These are phyloP conservation scores for Scutellaria barbata DNA, from an alignment of 257 asterid species.

Conservation along the genomic window DNA sequence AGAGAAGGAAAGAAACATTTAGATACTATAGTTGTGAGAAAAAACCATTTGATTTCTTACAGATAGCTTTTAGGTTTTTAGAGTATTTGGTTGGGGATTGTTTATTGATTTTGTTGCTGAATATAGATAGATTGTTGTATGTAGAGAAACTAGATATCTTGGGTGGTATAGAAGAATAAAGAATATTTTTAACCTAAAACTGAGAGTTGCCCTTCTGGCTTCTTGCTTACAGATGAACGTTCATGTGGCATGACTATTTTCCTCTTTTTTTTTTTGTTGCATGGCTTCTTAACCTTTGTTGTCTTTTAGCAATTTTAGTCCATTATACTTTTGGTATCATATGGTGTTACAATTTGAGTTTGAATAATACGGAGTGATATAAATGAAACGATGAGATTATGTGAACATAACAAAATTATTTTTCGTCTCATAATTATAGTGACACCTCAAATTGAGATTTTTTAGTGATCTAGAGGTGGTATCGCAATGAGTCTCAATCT, in stretches of 20 bases:
- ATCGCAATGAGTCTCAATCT: too few species aligned
- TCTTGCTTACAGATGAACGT: background rate
- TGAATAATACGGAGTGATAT: too few species aligned
- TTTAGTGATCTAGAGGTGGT: too few species aligned
- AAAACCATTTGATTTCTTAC: conserved; percentile 47
- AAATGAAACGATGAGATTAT: too few species aligned
- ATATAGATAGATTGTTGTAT: conserved; percentile 34
- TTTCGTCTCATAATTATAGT: too few species aligned
- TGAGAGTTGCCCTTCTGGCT: background rate
- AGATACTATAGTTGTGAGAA: conserved; percentile 37
- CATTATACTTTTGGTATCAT: too few species aligned
- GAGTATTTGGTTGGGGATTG: conserved; percentile 49
- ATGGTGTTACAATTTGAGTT: too few species aligned
- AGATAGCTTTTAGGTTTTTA: background rate
- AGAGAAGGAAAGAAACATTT: conserved; percentile 31
- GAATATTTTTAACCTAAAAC: background rate
- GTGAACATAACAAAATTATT: too few species aligned
- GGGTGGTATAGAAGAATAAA: conserved; percentile 49
- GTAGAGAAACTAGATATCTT: background rate
- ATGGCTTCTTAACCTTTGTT: too few species aligned
- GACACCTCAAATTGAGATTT: too few species aligned
- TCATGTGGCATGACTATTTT: background rate
- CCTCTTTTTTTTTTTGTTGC: too few species aligned
- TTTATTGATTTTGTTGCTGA: conserved; percentile 46
- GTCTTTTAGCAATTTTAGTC: too few species aligned